These are phyloP conservation scores for Nyctanthes arbortristis DNA, from an alignment of 257 asterid species.

Conservation along the genomic window DNA sequence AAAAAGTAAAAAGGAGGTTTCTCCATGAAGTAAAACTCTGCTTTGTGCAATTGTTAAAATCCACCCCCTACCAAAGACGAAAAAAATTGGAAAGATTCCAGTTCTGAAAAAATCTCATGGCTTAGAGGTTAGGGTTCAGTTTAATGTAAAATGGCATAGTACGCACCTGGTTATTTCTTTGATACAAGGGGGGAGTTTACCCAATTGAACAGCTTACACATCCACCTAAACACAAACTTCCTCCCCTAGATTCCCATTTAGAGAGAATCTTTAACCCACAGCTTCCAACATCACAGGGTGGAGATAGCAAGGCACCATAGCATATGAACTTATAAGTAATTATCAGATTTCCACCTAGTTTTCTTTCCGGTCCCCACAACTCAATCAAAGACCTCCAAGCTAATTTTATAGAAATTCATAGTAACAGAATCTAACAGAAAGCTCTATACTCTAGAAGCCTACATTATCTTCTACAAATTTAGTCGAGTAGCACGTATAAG, in stretches of 20 bases:
- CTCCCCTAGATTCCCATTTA: background rate
- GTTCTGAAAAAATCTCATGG: no score
- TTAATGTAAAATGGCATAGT: no score
- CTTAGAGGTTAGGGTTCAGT: no score
- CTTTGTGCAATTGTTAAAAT: no score
- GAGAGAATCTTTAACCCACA: background rate
- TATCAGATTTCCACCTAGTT: background rate
- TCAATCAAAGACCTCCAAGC: background rate
- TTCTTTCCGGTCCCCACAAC: background rate
- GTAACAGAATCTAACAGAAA: background rate
- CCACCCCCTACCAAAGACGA: no score
- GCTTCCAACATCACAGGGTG: no score
- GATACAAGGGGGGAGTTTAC: background rate
- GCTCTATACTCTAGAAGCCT: background rate
- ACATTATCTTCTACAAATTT: background rate
- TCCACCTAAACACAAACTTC: background rate
- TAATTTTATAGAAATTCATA: background rate
- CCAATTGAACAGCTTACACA: background rate
- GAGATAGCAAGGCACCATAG: background rate
- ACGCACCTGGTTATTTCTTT: no score
- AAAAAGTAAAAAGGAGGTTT: no score
- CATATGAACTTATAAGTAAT: background rate
- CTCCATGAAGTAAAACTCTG: no score
- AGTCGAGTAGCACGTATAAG: background rate
- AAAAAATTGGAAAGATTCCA: no score